Percentiles rank a stretch among this genome's conserved stretches.
Evolutionary conservation across 208 protist species (phyloP).

Genomic region (Lotmaria passim): DNA sequence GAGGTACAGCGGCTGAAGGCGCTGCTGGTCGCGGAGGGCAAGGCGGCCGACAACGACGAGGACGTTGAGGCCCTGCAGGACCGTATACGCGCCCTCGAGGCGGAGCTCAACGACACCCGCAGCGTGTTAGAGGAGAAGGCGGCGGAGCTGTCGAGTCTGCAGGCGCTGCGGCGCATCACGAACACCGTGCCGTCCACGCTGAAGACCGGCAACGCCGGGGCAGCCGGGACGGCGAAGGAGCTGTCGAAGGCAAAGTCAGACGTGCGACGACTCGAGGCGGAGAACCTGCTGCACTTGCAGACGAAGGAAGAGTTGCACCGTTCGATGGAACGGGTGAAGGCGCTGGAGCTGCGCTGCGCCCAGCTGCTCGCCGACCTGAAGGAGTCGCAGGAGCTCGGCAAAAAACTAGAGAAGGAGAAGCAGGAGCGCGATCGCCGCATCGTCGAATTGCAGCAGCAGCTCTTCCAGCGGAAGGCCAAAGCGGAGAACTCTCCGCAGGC

Average conservation of each 20-base stretch:
- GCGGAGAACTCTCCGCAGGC: not conserved
- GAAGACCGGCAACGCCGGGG: constrained; percentile 29
- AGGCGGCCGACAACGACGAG: constrained; percentile 41
- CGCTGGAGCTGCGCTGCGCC: constrained; percentile 17
- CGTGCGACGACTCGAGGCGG: constrained; percentile 36
- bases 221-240: constrained; percentile 37
- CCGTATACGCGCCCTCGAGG: constrained; percentile 43
- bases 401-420: constrained; percentile 18
- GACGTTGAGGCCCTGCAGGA: constrained; percentile 61
- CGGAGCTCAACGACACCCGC: constrained; percentile 45
- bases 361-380: constrained; percentile 23
- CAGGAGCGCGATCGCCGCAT: constrained; percentile 27
- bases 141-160: constrained; percentile 40
- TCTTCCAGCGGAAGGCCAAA: constrained; percentile 8
- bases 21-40: constrained; percentile 47
- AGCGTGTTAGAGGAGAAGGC: constrained; percentile 43
- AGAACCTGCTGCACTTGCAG: constrained; percentile 39
- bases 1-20: constrained; percentile 75
- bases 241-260: constrained; percentile 40
- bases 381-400: constrained; percentile 15
- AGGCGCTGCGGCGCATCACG: constrained; percentile 18
- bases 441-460: constrained; percentile 31
- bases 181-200: constrained; percentile 20
- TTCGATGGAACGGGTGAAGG: constrained; percentile 25
- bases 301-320: constrained; percentile 37